These are phyloP conservation scores for Phytophthora constricta DNA, from an alignment of 352 stramenopile genomes.

Conservation along the genomic window DNA sequence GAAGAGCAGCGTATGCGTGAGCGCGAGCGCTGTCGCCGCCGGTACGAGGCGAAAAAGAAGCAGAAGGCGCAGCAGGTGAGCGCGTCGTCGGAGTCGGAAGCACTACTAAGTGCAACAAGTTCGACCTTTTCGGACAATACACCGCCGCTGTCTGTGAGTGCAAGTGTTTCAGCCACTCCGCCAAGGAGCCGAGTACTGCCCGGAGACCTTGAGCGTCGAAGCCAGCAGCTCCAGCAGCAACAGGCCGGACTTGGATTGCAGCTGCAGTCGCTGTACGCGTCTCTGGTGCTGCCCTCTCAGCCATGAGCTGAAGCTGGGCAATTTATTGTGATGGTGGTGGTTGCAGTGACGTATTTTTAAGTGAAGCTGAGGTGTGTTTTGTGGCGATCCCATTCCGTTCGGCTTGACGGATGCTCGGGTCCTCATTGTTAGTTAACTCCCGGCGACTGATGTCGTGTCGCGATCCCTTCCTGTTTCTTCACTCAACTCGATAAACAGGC, in stretches of 20 bases:
- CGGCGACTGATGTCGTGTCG: too few relatives aligned
- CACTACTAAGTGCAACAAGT: background rate
- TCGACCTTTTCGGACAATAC: conserved; percentile 9
- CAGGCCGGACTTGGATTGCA: conserved; percentile 28
- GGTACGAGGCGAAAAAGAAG: conserved; percentile 70
- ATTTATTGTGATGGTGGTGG: background rate
- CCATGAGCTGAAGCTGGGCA: conserved; percentile 10
- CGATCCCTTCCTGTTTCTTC: too few relatives aligned
- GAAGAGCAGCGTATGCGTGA: conserved; percentile 68
- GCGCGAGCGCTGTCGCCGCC: conserved; percentile 67
- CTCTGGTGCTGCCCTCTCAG: conserved; percentile 16
- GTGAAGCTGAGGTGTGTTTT: too few relatives aligned
- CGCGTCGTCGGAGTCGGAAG: conserved; percentile 7
- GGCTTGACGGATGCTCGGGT: too few relatives aligned
- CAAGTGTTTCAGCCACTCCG: conserved; percentile 19
- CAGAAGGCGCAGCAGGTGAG: conserved; percentile 29
- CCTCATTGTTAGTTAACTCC: too few relatives aligned
- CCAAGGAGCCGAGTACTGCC: conserved; percentile 14
- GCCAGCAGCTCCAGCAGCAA: conserved; percentile 32
- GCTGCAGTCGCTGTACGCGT: conserved; percentile 43
- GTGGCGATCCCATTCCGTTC: too few relatives aligned
- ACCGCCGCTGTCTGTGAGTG: conserved; percentile 9
- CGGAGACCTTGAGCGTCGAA: conserved; percentile 30
- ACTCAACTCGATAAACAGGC: too few relatives aligned
- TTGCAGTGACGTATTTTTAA: too few relatives aligned